These are phyloP conservation scores for Chrysochromulina tobinii DNA, from an alignment of 78 protist species.

Conservation along the genomic window DNA sequence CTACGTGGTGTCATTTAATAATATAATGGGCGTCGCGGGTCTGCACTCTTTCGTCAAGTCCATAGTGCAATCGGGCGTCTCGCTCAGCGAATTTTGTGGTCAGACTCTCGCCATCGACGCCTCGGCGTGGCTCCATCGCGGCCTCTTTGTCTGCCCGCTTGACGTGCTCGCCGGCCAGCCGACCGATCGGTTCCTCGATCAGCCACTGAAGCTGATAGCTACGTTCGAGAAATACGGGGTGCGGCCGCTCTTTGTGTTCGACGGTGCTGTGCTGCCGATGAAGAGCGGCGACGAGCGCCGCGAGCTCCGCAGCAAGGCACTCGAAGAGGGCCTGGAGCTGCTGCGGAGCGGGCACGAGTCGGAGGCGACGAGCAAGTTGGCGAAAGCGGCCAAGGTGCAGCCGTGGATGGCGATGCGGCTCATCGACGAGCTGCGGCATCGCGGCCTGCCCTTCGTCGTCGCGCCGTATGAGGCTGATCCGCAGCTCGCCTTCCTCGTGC, in stretches of 20 bases:
- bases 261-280: conserved; percentile 82
- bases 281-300: conserved; percentile 18
- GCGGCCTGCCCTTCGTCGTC: background rate
- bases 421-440: conserved; percentile 33
- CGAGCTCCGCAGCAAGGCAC: background rate
- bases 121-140: conserved; percentile 86
- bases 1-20: no score
- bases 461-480: conserved; percentile 66
- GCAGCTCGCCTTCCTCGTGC: conserved; percentile 44
- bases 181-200: conserved; percentile 52
- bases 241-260: conserved; percentile 86
- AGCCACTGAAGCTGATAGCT: conserved; percentile 50
- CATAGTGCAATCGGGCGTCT: background rate
- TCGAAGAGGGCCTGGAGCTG: background rate
- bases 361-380: background rate
- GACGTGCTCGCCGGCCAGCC: conserved; percentile 65
- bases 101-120: conserved; percentile 85
- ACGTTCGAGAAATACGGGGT: conserved; percentile 61
- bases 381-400: background rate
- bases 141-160: conserved; percentile 69
- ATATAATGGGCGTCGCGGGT: background rate
- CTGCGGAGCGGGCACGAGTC: no score
- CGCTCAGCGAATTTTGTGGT: conserved; percentile 58
- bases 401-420: conserved; percentile 74
- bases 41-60: background rate